Conservation (phyloP, 129 eudicot species). For the Pittosporum tobira region DNA sequence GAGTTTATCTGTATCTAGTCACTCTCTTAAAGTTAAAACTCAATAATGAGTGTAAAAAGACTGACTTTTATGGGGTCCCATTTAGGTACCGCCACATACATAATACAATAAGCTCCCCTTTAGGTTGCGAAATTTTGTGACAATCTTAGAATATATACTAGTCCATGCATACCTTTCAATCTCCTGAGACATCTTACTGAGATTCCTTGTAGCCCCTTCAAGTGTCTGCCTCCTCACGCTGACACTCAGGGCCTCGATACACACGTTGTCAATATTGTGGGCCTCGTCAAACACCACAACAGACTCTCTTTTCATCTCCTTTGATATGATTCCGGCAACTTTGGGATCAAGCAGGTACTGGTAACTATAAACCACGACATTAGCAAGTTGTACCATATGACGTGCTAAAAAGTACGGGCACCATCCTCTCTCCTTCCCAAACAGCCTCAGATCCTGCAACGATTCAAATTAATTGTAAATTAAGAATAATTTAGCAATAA, state of each 20-base stretch:
- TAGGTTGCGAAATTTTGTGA: too few species aligned
- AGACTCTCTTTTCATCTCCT: conserved; percentile 89
- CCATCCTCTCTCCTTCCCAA: conserved; percentile 89
- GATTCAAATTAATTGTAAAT: neutral
- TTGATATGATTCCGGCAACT: conserved; percentile 89
- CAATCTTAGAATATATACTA: too few species aligned
- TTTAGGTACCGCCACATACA: too few species aligned
- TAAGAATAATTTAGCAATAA: neutral
- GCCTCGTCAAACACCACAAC: conserved; percentile 99
- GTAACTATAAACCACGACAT: conserved; percentile 96
- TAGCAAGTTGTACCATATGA: conserved; percentile 89
- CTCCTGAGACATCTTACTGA: conserved; percentile 72
- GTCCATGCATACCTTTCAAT: conserved; percentile 62
- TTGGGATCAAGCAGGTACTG: conserved; percentile 97
- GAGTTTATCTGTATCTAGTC: too few species aligned
- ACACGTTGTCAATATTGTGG: conserved; percentile 92
- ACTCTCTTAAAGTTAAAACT: too few species aligned
- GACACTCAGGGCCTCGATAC: conserved; percentile 96
- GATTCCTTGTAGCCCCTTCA: conserved; percentile 87
- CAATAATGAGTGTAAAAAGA: too few species aligned
- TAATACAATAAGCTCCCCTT: too few species aligned
- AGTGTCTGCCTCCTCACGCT: conserved; percentile 90
- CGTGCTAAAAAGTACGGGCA: conserved; percentile 95
- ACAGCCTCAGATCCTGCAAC: conserved; percentile 69
- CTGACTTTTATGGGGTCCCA: too few species aligned